These are phyloP conservation scores for Monosporascus sp. DNA, from an alignment of 2,329 filamentous ascomycete species.

Conservation along the genomic window DNA sequence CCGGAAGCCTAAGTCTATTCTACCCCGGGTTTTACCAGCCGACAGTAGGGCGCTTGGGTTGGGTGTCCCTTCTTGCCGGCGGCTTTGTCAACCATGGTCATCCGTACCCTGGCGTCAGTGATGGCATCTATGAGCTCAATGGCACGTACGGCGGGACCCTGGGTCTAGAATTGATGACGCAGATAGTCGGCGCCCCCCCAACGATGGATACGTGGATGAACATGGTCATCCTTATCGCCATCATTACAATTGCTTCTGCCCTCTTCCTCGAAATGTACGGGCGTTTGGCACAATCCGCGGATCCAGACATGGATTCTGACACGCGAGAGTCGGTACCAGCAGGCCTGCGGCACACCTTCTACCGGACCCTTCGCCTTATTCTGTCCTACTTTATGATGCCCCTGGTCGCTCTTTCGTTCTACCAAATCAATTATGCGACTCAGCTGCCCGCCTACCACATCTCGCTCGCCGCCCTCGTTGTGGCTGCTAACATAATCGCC, in stretches of 20 bases:
- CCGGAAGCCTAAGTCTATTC: constrained; percentile 61
- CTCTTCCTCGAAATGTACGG: constrained; percentile 3
- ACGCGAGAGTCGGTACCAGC: neutral
- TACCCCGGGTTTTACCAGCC: constrained; percentile 73
- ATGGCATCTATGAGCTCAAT: constrained; percentile 61
- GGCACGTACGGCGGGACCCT: constrained; percentile 50
- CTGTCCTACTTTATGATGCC: constrained; percentile 14
- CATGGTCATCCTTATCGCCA: constrained; percentile 51
- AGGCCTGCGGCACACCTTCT: constrained; percentile 2
- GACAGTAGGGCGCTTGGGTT: constrained; percentile 58
- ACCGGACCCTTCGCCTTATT: constrained; percentile 3
- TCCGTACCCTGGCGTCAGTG: constrained; percentile 27
- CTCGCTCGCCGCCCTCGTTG: constrained; percentile 2
- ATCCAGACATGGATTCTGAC: neutral
- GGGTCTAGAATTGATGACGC: constrained; percentile 61
- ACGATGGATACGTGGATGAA: constrained; percentile 64
- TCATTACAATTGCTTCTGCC: constrained; percentile 2
- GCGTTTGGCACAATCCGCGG: neutral
- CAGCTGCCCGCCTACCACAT: constrained; percentile 8
- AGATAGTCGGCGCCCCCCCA: constrained; percentile 60
- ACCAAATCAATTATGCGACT: constrained; percentile 8
- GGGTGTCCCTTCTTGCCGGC: constrained; percentile 55
- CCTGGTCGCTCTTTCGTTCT: constrained; percentile 8
- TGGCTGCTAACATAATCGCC: constrained; percentile 1
- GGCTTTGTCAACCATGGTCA: constrained; percentile 19